Evolutionary conservation across 73 alveolate genomes (phyloP), one percentile per base, ranked within the genome.

Genomic region (Loxodes magnus): DNA sequence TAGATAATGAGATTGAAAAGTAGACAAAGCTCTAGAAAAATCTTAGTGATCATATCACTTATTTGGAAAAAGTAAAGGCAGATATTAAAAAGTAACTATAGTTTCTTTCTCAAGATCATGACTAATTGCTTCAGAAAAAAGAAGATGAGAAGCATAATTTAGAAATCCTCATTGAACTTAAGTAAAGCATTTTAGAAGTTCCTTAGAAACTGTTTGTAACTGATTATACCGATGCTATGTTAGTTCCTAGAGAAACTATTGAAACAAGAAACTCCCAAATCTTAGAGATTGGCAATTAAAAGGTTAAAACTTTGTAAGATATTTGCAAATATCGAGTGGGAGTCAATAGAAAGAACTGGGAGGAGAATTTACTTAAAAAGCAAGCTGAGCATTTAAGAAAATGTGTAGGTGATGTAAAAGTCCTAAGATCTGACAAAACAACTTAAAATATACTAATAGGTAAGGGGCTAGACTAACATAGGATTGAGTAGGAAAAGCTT

Each of bases 371-470:
- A 49, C 56, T 76, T 2, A 57, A 69, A 23, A 54, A 69, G 56
- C 84, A 76, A 56, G 63, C 76, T 33, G 31, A 34, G 3, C 84
- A 76, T 35, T 67, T 56, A 19, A 71, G 56, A 20, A 78, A 68
- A 49, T 66, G 90, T 52, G 92, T 81, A 62, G 82, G 82, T 56
- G 92, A 87, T 61, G 78, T 87, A 35, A 70, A 87, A 67, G 57
- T 87, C 52, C 71, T 83, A 24, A 76, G 94, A 61, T 90, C 82
- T 37, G 85, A 86, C 0, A 87, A 87, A 70, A 78, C 80, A 63
- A 77, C 87, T 17, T 85, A 87, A 65, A 92, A 87, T 58, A 87
- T 87, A 19, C 82, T 87, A 19, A 63, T 84, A 19, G 97, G 97
- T 5, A 77, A 79, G 53, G 91, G 85, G 50, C 82, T 76, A 54